These are phyloP conservation scores for Melanomma pulvis-pyrius DNA, from an alignment of 495 filamentous ascomycete genomes.

Conservation along the genomic window DNA sequence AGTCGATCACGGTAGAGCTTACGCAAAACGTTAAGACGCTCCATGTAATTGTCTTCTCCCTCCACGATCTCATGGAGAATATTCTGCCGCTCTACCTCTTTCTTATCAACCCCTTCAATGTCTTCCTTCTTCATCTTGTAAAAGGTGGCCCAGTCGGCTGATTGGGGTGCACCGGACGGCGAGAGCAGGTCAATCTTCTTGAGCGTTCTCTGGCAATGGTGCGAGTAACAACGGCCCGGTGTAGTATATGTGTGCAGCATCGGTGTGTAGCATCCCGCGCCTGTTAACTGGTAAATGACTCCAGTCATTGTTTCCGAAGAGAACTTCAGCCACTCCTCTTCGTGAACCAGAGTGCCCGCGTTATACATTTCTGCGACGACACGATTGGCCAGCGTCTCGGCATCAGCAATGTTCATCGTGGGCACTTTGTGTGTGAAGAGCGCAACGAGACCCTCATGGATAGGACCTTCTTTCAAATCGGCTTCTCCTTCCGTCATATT, in stretches of 20 bases:
- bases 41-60: constrained; percentile 88
- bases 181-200: constrained; percentile 88
- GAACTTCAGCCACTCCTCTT: constrained; percentile 98
- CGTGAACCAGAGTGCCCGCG: constrained; percentile 75
- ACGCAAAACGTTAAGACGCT: constrained; percentile 80
- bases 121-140: constrained; percentile 82
- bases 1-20: constrained; percentile 86
- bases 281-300: constrained; percentile 91
- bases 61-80: constrained; percentile 95
- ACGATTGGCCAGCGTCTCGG: constrained; percentile 78
- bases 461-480: constrained; percentile 78
- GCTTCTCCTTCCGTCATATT: constrained; percentile 81
- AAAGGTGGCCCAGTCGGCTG: constrained; percentile 87
- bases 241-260: constrained; percentile 75
- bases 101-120: constrained; percentile 68
- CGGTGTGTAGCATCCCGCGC: constrained; percentile 86
- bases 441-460: constrained; percentile 83
- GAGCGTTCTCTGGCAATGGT: constrained; percentile 90
- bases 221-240: constrained; percentile 84
- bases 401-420: constrained; percentile 98
- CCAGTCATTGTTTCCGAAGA: constrained; percentile 74
- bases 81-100: constrained; percentile 92
- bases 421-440: constrained; percentile 96
- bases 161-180: constrained; percentile 66
- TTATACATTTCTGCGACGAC: constrained; percentile 82